Percentiles rank a stretch among this genome's conserved stretches.
These are phyloP conservation scores for Lasiodiplodia gonubiensis DNA, from an alignment of 2,329 filamentous ascomycete species.

Conservation along the genomic window DNA sequence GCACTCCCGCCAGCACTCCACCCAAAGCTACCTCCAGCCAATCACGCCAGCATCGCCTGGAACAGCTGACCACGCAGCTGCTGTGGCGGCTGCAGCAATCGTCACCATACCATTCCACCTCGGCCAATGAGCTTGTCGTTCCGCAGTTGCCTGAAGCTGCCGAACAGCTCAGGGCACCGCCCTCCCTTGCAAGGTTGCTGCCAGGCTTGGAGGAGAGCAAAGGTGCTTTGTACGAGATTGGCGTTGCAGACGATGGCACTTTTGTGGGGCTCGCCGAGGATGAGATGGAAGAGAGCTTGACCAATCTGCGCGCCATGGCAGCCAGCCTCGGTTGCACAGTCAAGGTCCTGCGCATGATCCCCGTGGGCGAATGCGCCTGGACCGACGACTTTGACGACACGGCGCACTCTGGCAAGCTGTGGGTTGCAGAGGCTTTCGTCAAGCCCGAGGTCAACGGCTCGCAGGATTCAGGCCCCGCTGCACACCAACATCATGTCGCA, in stretches of 20 bases:
- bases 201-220: slow-evolving; percentile 90
- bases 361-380: slow-evolving; percentile 86
- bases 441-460: slow-evolving; percentile 67
- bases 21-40: slow-evolving; percentile 63
- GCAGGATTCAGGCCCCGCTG: background rate
- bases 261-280: slow-evolving; percentile 87
- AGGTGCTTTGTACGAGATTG: slow-evolving; percentile 94
- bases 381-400: slow-evolving; percentile 47
- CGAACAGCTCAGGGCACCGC: slow-evolving; percentile 64
- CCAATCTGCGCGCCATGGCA: slow-evolving; percentile 87
- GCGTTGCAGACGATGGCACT: slow-evolving; percentile 91
- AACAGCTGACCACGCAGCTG: slow-evolving; percentile 92
- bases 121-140: slow-evolving; percentile 74
- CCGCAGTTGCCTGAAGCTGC: slow-evolving; percentile 73
- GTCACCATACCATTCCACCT: slow-evolving; percentile 84
- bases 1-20: slow-evolving; percentile 47
- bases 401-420: slow-evolving; percentile 59
- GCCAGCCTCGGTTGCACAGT: slow-evolving; percentile 87
- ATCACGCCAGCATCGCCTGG: slow-evolving; percentile 79
- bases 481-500: slow-evolving; percentile 12
- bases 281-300: slow-evolving; percentile 89
- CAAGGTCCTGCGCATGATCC: slow-evolving; percentile 78
- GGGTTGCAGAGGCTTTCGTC: slow-evolving; percentile 91
- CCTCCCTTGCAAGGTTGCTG: slow-evolving; percentile 60
- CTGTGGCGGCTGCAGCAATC: slow-evolving; percentile 96